Base-by-base conservation (phyloP, 1,284 basidiomycete species). In the Polyporus tsugae region DNA sequence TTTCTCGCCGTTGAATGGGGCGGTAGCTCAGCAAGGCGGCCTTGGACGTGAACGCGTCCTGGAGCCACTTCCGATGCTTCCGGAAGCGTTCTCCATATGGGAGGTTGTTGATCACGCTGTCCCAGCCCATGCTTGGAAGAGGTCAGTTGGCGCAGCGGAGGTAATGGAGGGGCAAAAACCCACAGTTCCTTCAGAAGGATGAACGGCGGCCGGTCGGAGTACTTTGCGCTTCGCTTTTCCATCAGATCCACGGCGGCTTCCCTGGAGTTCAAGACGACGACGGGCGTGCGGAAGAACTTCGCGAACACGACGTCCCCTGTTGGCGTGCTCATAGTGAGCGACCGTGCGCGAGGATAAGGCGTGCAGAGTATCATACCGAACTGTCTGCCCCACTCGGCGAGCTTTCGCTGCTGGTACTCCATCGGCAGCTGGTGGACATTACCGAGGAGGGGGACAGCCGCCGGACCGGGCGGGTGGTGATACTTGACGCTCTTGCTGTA, bases 151-250 rank as follows among this genome's bases (percentile, higher is more conserved):
- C 2, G 1, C 22, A 22, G 10, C 58, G 1, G 59, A 7, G 19
- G 29, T 4, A 38, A 17, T 29, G 22, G 15, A 22, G 41, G 25
- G 36, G 17, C 6, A 1, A 17, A 17, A 10, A 69, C 77, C 63
- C 59, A 79, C 78, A 80, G 64, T 13, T 79, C 77, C 25, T 68
- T 68, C 11, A 79, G 67, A 25, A 80, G 72, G 22, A 77, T 63
- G 35, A 78, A 73, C 3, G 65, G 69, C 2, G 80, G 80, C 53
- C 84, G 73, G 69, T 78, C 79, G 6, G 82, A 84, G 67, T 83
- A 83, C 60, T 78, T 80, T 1, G 77, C 70, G n/a, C 82, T 79
- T 19, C 81, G 75, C 72, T 81, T 83, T 44, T 82, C 82, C 69
- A 85, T 70, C n/a, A 85, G 73, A 13, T 84, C 83, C 9, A 74